These are phyloP conservation scores for Arachnomyces sp. DNA, from an alignment of 2,329 filamentous ascomycete genomes.

Conservation along the genomic window DNA sequence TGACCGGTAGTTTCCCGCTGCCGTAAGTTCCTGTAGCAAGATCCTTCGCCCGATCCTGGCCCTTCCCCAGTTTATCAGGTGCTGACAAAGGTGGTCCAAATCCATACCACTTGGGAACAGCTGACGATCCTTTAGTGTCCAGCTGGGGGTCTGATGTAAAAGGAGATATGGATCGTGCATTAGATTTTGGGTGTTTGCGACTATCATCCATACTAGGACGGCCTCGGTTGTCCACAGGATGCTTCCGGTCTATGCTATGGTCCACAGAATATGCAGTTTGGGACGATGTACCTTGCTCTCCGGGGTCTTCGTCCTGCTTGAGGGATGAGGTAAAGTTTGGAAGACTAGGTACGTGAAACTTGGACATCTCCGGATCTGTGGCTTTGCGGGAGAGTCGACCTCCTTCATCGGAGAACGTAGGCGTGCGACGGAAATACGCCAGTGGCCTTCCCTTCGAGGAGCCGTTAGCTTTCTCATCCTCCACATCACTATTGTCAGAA, in stretches of 20 bases:
- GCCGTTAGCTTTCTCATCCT: conserved; percentile 32
- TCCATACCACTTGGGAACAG: conserved; percentile 14
- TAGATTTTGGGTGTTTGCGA: conserved; percentile 26
- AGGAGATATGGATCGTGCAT: conserved; percentile 30
- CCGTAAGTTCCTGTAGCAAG: too few relatives aligned
- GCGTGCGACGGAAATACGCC: conserved; percentile 23
- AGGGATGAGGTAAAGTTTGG: conserved; percentile 46
- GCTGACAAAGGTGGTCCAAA: conserved; percentile 17
- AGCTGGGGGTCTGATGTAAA: conserved; percentile 6
- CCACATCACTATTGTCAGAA: conserved; percentile 43
- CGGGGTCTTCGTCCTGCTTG: conserved; percentile 27
- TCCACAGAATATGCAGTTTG: conserved; percentile 9
- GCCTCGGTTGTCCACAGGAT: too few relatives aligned
- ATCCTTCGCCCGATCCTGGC: too few relatives aligned
- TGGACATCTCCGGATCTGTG: conserved; percentile 27
- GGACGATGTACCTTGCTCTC: conserved; percentile 20
- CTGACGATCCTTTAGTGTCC: not conserved
- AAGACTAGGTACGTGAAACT: conserved; percentile 38
- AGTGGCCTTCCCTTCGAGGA: conserved; percentile 24
- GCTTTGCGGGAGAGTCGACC: conserved; percentile 25
- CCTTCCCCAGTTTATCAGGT: too few relatives aligned
- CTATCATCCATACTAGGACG: too few relatives aligned
- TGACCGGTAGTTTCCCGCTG: conserved; percentile 35
- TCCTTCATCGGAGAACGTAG: conserved; percentile 29
- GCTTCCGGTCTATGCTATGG: not conserved